Evolutionary conservation across 805 yeast species (phyloP).

Genomic region (Wickerhamomyces bovis): DNA sequence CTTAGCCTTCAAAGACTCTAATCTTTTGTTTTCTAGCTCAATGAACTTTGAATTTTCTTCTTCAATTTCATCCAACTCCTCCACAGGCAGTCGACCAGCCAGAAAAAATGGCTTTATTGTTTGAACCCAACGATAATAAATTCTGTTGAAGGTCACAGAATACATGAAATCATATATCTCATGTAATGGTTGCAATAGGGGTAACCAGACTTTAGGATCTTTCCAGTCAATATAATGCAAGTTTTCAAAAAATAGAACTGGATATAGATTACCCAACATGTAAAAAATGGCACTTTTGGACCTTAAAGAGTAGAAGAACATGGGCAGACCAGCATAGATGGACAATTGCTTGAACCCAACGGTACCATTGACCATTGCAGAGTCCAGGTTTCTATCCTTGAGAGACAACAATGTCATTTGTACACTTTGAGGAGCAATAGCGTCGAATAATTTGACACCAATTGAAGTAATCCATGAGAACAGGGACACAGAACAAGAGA

Average conservation of each 20-base stretch:
- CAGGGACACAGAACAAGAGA: slow-evolving; percentile 20
- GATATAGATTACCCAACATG: slow-evolving; percentile 15
- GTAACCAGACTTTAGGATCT: slow-evolving; percentile 12
- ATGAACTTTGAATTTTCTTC: slow-evolving; percentile 21
- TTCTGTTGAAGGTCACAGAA: slow-evolving; percentile 25
- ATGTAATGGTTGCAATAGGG: slow-evolving; percentile 9
- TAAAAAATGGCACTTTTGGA: background rate
- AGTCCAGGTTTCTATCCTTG: slow-evolving; percentile 9
- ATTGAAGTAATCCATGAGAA: slow-evolving; percentile 17
- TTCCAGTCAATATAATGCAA: background rate
- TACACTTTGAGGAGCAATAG: slow-evolving; percentile 28
- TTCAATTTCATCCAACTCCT: slow-evolving; percentile 28
- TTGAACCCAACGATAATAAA: slow-evolving; percentile 30
- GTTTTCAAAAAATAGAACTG: slow-evolving; percentile 16
- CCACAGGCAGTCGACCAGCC: slow-evolving; percentile 26
- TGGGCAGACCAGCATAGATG: slow-evolving; percentile 26
- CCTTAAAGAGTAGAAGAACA: slow-evolving; percentile 24
- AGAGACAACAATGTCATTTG: slow-evolving; percentile 26
- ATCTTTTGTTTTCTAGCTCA: slow-evolving; percentile 3
- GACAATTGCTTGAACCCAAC: slow-evolving; percentile 8
- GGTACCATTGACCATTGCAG: slow-evolving; percentile 9
- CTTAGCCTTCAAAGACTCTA: background rate
- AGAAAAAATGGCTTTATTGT: slow-evolving; percentile 29
- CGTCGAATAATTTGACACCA: slow-evolving; percentile 26
- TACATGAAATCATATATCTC: slow-evolving; percentile 14